Conservation (phyloP, 1,284 basidiomycete species). For the Paramarasmius palmivorus region DNA sequence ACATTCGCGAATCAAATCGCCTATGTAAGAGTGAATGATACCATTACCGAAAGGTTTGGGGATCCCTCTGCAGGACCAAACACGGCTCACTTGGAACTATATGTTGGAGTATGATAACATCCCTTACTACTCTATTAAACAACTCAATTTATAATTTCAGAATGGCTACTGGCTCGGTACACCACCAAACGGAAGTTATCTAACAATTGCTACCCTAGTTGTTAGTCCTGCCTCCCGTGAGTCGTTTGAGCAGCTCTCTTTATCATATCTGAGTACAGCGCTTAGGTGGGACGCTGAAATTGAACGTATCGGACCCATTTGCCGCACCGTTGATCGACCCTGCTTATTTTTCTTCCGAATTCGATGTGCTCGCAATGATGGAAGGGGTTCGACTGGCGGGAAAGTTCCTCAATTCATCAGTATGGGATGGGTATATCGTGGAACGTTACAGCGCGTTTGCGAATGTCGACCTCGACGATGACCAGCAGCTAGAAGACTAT, state of each 20-base stretch:
- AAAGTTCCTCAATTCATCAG: conserved; percentile 30
- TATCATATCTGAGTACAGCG: neutral
- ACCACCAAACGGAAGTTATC: conserved; percentile 26
- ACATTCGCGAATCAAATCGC: conserved; percentile 21
- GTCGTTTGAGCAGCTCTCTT: conserved; percentile 15
- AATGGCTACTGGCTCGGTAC: no score
- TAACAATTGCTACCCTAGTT: conserved; percentile 26
- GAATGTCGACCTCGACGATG: conserved; percentile 1
- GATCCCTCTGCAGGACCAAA: conserved; percentile 18
- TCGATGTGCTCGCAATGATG: conserved; percentile 35
- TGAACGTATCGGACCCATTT: conserved; percentile 37
- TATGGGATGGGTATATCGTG: conserved; percentile 35
- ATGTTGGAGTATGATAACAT: conserved; percentile 12
- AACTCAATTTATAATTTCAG: no score
- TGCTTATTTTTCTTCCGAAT: conserved; percentile 29
- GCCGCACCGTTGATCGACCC: conserved; percentile 41
- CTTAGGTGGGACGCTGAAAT: conserved; percentile 37
- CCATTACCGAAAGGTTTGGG: conserved; percentile 17
- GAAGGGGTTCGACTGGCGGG: conserved; percentile 30
- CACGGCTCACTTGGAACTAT: conserved; percentile 16
- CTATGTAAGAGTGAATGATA: conserved; percentile 24
- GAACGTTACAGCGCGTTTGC: neutral
- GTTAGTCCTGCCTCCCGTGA: conserved; percentile 36
- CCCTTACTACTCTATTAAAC: neutral
- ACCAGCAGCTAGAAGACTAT: conserved; percentile 19